These are phyloP conservation scores for Pleurotus eryngii DNA, from an alignment of 768 basidiomycete genomes.

Conservation along the genomic window DNA sequence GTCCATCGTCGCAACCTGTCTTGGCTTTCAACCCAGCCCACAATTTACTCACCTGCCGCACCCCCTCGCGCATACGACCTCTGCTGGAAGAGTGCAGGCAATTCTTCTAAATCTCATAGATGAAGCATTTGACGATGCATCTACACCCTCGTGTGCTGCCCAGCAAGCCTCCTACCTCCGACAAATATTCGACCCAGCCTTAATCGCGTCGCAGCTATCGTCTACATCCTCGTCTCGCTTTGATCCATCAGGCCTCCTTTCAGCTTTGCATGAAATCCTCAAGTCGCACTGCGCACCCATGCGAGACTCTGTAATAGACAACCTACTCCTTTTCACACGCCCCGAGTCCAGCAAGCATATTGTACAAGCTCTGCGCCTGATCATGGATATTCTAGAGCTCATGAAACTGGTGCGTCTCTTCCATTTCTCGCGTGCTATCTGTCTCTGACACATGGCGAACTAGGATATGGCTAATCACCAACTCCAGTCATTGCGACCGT, in stretches of 20 bases:
- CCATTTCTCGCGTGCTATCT: conserved; percentile 5
- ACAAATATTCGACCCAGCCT: conserved; percentile 74
- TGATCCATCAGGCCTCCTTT: conserved; percentile 76
- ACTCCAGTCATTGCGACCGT: conserved; percentile 88
- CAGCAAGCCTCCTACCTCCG: conserved; percentile 65
- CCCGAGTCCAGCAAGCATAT: conserved; percentile 57
- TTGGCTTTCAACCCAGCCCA: conserved; percentile 41
- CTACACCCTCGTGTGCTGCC: conserved; percentile 58
- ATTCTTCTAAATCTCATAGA: conserved; percentile 77
- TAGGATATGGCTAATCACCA: conserved; percentile 98
- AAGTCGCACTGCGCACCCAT: conserved; percentile 94
- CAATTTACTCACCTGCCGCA: conserved; percentile 55
- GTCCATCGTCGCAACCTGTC: conserved; percentile 34
- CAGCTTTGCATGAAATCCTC: conserved; percentile 74
- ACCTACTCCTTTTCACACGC: conserved; percentile 73
- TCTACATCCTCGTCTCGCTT: conserved; percentile 54
- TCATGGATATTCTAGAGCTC: conserved; percentile 87
- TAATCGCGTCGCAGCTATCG: conserved; percentile 79
- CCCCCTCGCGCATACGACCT: conserved; percentile 67
- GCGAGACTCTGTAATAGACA: conserved; percentile 80
- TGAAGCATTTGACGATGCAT: conserved; percentile 38
- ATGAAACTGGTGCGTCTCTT: conserved; percentile 82
- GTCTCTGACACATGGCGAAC: conserved; percentile 8
- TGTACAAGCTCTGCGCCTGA: conserved; percentile 72
- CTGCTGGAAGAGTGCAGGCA: conserved; percentile 77